A percentile compares a stretch with the other conserved stretches of the same genome.
Conservation (phyloP, 495 filamentous ascomycete genomes). For the Lepraria neglecta region DNA sequence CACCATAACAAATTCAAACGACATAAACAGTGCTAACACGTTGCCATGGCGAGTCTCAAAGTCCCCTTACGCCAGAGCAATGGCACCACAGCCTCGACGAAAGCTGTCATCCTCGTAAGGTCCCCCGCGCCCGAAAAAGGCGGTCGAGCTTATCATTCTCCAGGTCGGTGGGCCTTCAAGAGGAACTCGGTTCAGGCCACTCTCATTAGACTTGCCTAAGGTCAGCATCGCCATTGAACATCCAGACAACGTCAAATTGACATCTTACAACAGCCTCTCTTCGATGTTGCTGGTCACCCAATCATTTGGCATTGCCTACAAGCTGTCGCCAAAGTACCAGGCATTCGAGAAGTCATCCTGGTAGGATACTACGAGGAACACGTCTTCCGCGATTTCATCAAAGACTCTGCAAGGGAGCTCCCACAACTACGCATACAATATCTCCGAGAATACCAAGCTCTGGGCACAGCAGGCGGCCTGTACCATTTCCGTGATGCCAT, state of each 20-base stretch:
- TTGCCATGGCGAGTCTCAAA: constrained; percentile 17
- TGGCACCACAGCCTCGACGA: constrained; percentile 50
- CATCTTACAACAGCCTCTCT: constrained; percentile 66
- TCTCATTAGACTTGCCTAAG: constrained; percentile 97
- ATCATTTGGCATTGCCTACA: constrained; percentile 97
- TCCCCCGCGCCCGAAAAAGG: constrained; percentile 8
- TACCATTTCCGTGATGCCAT: constrained; percentile 99
- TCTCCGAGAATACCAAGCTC: constrained; percentile 92
- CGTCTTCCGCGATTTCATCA: constrained; percentile 97
- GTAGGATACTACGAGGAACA: constrained; percentile 98
- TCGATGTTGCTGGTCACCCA: constrained; percentile 95
- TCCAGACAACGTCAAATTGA: constrained; percentile 20
- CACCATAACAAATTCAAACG: neutral
- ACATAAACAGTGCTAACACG: neutral
- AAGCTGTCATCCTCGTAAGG: constrained; percentile 64
- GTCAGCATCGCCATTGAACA: constrained; percentile 43
- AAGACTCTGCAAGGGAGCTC: constrained; percentile 75
- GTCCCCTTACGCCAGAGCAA: constrained; percentile 26
- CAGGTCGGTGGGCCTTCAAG: constrained; percentile 90
- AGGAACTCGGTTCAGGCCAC: constrained; percentile 91
- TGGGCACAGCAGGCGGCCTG: constrained; percentile 92
- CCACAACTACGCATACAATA: constrained; percentile 90
- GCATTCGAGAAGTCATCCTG: constrained; percentile 91
- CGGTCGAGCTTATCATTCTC: constrained; percentile 24
- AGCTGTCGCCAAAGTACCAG: constrained; percentile 83